Evolutionary conservation across 257 asterid species (phyloP).

Genomic region (Capsicum baccatum): DNA sequence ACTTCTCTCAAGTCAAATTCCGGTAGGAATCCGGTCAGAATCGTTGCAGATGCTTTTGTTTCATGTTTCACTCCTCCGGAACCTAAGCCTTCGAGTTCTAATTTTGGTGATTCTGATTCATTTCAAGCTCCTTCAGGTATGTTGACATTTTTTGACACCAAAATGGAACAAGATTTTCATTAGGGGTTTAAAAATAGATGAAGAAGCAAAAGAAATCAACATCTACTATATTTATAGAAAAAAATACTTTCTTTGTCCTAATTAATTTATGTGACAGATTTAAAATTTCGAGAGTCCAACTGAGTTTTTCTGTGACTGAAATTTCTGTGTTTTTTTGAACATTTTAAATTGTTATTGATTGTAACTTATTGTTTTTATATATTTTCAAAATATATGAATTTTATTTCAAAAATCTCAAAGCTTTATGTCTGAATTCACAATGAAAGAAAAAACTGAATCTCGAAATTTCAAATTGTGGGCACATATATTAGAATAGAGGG

Average conservation of each 20-base stretch:
- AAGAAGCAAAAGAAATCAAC: background rate
- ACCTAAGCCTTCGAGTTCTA: conserved; percentile 38
- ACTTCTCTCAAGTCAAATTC: conserved; percentile 50
- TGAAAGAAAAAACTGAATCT: no score
- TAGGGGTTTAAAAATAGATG: background rate
- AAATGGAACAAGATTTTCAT: background rate
- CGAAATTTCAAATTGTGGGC: no score
- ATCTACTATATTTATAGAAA: background rate
- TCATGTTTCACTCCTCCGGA: conserved; percentile 78
- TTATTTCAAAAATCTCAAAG: no score
- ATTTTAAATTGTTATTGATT: no score
- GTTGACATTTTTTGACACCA: background rate
- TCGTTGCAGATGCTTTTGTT: conserved; percentile 59
- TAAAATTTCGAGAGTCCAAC: no score
- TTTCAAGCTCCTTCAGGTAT: conserved; percentile 50
- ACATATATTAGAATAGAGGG: no score
- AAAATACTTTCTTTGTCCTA: background rate
- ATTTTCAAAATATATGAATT: no score
- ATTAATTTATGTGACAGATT: no score
- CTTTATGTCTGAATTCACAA: no score
- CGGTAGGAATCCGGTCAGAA: conserved; percentile 39
- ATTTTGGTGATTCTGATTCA: conserved; percentile 44
- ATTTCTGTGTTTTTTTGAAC: no score
- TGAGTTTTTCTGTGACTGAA: no score
- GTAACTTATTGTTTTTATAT: no score